Conservation (phyloP, 1,284 basidiomycete genomes). For the Leccinum insolens region DNA sequence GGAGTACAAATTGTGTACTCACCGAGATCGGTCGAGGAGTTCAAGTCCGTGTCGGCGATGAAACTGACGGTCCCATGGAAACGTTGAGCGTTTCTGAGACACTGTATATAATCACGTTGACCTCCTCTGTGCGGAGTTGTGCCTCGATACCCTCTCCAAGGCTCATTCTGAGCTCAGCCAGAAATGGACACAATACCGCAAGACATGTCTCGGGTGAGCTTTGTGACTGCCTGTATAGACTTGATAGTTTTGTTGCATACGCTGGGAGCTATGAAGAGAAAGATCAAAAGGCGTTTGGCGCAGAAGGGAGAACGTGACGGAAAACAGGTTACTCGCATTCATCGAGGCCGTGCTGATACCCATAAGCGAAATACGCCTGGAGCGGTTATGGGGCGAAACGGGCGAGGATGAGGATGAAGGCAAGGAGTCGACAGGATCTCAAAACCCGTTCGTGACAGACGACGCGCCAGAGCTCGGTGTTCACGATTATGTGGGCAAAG, state of each 20-base stretch:
- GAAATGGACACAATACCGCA: constrained; percentile 54
- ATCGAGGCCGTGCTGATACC: neutral
- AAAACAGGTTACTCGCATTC: neutral
- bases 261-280: neutral
- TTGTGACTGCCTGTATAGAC: no score
- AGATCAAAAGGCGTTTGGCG: neutral
- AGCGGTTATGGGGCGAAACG: neutral
- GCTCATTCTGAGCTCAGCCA: constrained; percentile 96
- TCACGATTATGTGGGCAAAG: no score
- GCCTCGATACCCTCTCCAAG: constrained; percentile 86
- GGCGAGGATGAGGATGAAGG: neutral
- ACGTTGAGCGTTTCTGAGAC: constrained; percentile 93
- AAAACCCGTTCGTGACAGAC: neutral
- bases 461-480: neutral
- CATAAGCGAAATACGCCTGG: neutral
- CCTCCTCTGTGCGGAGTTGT: constrained; percentile 91
- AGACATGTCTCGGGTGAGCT: no score
- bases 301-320: no score
- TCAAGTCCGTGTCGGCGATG: constrained; percentile 95
- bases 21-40: constrained; percentile 89
- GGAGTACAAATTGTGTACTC: constrained; percentile 28
- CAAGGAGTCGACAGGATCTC: neutral
- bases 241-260: no score
- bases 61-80: constrained; percentile 98
- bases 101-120: constrained; percentile 81